Conservation (phyloP, 1,139 yeast species). For the Hyphopichia wangnamkhiaoensis region DNA sequence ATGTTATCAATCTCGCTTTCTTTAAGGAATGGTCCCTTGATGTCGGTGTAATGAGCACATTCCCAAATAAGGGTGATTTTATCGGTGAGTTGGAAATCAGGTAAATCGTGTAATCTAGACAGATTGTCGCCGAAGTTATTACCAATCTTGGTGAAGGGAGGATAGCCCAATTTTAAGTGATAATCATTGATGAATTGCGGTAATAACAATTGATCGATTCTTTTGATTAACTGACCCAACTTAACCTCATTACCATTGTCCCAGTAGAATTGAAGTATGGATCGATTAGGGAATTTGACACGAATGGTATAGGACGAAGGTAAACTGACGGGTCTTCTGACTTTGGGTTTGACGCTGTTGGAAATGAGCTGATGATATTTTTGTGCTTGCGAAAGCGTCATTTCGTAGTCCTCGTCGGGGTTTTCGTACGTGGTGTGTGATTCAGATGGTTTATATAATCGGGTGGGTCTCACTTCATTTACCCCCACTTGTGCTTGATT, state of each 20-base stretch:
- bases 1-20: no score
- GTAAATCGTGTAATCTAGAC: constrained; percentile 31
- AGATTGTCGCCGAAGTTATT: constrained; percentile 33
- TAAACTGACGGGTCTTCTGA: constrained; percentile 5
- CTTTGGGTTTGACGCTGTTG: constrained; percentile 32
- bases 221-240: constrained; percentile 43
- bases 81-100: constrained; percentile 30
- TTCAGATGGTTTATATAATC: constrained; percentile 23
- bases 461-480: no score
- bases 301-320: constrained; percentile 41
- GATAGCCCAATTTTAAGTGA: constrained; percentile 36
- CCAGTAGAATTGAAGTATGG: constrained; percentile 50
- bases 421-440: constrained; percentile 30
- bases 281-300: constrained; percentile 55
- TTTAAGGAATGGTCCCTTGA: constrained; percentile 26
- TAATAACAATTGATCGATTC: constrained; percentile 36
- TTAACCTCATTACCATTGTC: constrained; percentile 36
- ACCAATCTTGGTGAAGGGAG: constrained; percentile 44
- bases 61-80: constrained; percentile 42
- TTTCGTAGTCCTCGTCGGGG: constrained; percentile 49
- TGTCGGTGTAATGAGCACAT: constrained; percentile 10
- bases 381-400: constrained; percentile 55
- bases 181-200: constrained; percentile 38
- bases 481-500: neutral
- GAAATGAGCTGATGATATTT: constrained; percentile 50